phyloP scores from a whole-genome alignment of 306 rosid species.

The Vicia faba region DNA sequence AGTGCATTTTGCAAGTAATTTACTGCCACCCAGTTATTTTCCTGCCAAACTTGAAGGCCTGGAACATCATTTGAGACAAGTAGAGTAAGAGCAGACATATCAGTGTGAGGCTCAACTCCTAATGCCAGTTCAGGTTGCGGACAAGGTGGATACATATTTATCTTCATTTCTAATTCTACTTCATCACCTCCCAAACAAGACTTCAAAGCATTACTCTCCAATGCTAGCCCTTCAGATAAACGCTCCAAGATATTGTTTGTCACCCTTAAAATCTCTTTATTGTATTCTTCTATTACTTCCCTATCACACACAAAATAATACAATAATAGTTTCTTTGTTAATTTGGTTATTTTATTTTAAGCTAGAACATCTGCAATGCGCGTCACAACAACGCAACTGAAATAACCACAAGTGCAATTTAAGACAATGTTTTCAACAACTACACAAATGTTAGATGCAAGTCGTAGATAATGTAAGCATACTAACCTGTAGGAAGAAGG shows the following conservation, averaged over 20 bases:
- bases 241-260: constrained; percentile 46
- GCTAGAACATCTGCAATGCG: no score
- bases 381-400: no score
- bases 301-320: constrained; percentile 30
- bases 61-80: constrained; percentile 63
- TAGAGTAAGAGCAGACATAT: constrained; percentile 68
- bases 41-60: constrained; percentile 64
- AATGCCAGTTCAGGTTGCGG: constrained; percentile 71
- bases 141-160: constrained; percentile 76
- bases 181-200: constrained; percentile 47
- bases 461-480: background rate
- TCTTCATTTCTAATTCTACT: constrained; percentile 68
- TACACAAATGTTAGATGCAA: no score
- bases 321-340: background rate
- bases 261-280: constrained; percentile 48
- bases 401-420: no score
- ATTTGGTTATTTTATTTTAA: no score
- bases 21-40: constrained; percentile 53
- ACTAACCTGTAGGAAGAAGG: constrained; percentile 58
- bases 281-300: constrained; percentile 57
- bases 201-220: constrained; percentile 51
- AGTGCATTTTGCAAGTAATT: constrained; percentile 51
- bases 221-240: constrained; percentile 57
- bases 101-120: constrained; percentile 79
- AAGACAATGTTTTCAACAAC: no score